These are phyloP conservation scores for Jackrogersella minutella DNA, from an alignment of 495 filamentous ascomycete species.

Conservation along the genomic window DNA sequence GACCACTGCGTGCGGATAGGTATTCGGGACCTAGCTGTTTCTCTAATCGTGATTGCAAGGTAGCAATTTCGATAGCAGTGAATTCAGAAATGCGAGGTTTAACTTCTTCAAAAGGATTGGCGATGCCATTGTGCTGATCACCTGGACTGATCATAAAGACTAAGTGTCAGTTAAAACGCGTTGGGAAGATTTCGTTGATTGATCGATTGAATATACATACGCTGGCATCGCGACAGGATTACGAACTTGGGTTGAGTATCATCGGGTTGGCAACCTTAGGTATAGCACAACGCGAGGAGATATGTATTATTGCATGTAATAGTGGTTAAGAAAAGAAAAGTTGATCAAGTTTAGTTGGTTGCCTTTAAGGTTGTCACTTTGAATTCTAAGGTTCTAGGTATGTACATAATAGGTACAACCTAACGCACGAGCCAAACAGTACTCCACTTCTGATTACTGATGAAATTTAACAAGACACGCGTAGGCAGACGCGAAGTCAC, in stretches of 20 bases:
- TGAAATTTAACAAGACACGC: conserved; percentile 25
- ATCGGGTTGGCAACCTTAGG: conserved; percentile 20
- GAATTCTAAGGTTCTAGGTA: too few relatives aligned
- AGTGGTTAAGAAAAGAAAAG: not conserved
- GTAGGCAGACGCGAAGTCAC: conserved; percentile 42
- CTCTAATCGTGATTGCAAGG: conserved; percentile 82
- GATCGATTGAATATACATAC: conserved; percentile 49
- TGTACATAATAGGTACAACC: not conserved
- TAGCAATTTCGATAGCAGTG: conserved; percentile 89
- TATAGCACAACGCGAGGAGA: not conserved
- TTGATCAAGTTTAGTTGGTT: not conserved
- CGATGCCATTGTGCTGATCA: conserved; percentile 71
- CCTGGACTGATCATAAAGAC: conserved; percentile 66
- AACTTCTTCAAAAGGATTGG: conserved; percentile 81
- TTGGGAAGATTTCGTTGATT: not conserved
- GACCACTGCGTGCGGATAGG: conserved; percentile 82
- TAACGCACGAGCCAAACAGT: not conserved
- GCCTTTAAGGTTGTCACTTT: too few relatives aligned
- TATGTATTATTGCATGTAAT: not conserved
- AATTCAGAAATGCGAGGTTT: conserved; percentile 75
- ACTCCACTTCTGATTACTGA: conserved; percentile 26
- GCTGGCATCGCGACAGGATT: conserved; percentile 49
- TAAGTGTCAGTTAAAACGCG: conserved; percentile 20
- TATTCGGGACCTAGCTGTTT: conserved; percentile 98
- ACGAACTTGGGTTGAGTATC: conserved; percentile 11